Conservation (phyloP, 805 yeast genomes). For the Yamadazyma tumulicola region DNA sequence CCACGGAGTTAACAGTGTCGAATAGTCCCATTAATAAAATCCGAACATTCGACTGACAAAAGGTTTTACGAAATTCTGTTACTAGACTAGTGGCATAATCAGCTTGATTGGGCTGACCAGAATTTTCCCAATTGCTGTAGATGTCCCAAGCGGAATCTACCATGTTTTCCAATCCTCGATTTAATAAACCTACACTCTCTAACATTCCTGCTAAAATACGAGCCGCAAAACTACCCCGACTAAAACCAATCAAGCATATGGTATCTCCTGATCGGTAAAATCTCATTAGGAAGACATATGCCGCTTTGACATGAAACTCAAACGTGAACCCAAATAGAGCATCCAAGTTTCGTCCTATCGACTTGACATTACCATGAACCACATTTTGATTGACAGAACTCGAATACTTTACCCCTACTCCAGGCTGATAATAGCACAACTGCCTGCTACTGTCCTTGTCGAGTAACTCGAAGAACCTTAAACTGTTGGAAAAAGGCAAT, state of each 20-base stretch:
- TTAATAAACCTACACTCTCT: constrained; percentile 58
- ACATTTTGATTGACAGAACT: constrained; percentile 30
- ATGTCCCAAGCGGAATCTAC: constrained; percentile 60
- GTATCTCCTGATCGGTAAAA: constrained; percentile 48
- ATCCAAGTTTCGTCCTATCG: constrained; percentile 26
- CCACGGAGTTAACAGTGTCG: constrained; percentile 69
- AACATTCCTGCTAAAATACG: constrained; percentile 64
- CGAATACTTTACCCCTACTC: constrained; percentile 53
- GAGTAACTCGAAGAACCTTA: constrained; percentile 50
- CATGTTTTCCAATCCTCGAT: constrained; percentile 53
- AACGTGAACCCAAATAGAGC: constrained; percentile 52
- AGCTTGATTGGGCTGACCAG: constrained; percentile 52
- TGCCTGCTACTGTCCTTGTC: constrained; percentile 48
- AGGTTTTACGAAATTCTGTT: constrained; percentile 52
- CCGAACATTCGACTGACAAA: constrained; percentile 42
- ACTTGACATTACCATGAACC: constrained; percentile 7
- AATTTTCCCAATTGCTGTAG: constrained; percentile 56
- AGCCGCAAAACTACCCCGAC: constrained; percentile 65
- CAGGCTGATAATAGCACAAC: constrained; percentile 65
- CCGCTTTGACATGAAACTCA: constrained; percentile 54
- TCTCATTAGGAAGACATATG: constrained; percentile 50
- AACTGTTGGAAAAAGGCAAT: constrained; percentile 50
- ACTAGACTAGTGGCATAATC: constrained; percentile 48
- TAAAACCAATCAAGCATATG: constrained; percentile 57
- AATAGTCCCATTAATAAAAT: constrained; percentile 64